phyloP scores from a whole-genome alignment of 306 rosid genomes.

The Dryas drummondii region DNA sequence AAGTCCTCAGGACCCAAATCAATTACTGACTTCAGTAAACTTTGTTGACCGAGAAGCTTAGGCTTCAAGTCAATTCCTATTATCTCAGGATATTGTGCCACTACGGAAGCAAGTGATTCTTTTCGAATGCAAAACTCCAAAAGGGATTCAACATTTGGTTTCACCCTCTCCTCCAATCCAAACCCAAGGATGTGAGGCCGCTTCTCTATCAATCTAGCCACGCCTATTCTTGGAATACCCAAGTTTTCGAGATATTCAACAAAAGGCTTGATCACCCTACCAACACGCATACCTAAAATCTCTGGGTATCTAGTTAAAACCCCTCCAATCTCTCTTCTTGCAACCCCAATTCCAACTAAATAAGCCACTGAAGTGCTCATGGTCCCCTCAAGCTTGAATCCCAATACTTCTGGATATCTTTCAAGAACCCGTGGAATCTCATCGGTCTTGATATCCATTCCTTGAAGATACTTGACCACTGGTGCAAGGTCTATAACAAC shows the following conservation, averaged over 20 bases:
- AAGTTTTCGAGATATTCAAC: conserved; percentile 78
- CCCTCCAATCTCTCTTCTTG: conserved; percentile 86
- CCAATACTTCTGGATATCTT: conserved; percentile 83
- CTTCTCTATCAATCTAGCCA: conserved; percentile 87
- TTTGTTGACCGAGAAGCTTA: conserved; percentile 62
- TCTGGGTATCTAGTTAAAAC: conserved; percentile 82
- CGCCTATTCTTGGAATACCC: conserved; percentile 86
- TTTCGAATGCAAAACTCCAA: conserved; percentile 64
- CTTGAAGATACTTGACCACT: conserved; percentile 84
- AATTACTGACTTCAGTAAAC: conserved; percentile 55
- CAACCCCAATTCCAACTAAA: conserved; percentile 86
- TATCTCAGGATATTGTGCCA: conserved; percentile 86
- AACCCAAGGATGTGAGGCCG: conserved; percentile 87
- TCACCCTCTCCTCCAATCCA: conserved; percentile 71
- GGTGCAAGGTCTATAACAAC: conserved; percentile 91
- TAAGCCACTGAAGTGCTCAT: conserved; percentile 97
- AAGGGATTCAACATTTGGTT: conserved; percentile 74
- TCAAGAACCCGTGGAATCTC: conserved; percentile 88
- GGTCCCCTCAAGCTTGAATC: conserved; percentile 97
- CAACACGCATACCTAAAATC: conserved; percentile 96
- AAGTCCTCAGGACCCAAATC: conserved; percentile 64
- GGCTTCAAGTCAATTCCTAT: conserved; percentile 71
- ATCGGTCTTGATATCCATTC: conserved; percentile 80
- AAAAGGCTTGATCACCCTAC: conserved; percentile 81
- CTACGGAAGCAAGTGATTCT: conserved; percentile 62